phyloP scores from a whole-genome alignment of 1,139 yeast species.

The Saccharomyces uvarum region DNA sequence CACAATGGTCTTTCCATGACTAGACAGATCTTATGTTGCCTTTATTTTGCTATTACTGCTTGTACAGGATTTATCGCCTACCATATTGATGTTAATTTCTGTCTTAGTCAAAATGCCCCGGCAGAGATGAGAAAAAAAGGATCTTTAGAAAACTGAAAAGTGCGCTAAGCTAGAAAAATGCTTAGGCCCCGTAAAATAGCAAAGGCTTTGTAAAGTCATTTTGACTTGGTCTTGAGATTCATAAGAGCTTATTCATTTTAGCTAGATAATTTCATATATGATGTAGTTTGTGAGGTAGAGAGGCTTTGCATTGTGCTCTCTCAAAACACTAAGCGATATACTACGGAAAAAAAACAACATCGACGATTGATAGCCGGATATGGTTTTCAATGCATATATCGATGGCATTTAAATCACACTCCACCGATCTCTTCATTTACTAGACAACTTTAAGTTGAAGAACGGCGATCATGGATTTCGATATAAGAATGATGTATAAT shows the following conservation, averaged over 20 bases:
- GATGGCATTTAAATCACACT: not conserved
- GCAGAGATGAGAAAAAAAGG: not conserved
- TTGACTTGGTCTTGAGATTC: not conserved
- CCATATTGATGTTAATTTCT: not conserved
- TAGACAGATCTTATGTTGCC: not conserved
- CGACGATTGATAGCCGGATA: not conserved
- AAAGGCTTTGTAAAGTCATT: not conserved
- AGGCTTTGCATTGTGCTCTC: not conserved
- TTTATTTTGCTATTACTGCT: not conserved
- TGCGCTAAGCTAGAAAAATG: not conserved
- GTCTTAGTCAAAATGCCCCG: not conserved
- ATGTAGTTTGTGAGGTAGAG: not conserved
- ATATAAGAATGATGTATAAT: not conserved
- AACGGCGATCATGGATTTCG: not conserved
- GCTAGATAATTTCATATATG: not conserved
- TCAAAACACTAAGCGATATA: not conserved
- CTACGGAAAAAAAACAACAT: not conserved
- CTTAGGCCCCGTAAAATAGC: not conserved
- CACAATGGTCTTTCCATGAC: slow-evolving; percentile 41
- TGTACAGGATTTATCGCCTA: not conserved
- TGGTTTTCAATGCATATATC: not conserved
- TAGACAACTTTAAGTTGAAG: too few relatives aligned
- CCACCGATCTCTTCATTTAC: not conserved
- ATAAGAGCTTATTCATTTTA: not conserved
- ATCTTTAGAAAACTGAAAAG: not conserved